Evolutionary conservation across 148 eudicot species (phyloP), one percentile per base, ranked within the genome.

Genomic region (Pouteria glomerata): DNA sequence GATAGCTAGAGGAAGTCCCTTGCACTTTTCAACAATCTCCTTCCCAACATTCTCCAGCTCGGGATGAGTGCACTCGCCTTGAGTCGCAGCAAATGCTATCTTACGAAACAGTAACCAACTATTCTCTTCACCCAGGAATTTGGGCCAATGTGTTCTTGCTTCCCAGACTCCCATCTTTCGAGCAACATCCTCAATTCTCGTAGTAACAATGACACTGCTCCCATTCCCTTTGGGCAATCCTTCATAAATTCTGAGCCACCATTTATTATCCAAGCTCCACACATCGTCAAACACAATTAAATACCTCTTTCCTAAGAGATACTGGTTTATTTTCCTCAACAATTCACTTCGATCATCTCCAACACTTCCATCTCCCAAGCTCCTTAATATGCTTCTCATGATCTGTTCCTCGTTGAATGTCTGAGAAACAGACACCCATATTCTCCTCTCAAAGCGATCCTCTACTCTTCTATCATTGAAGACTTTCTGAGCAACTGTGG

Each of bases 401-500:
- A 82, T 75, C 73, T 82, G 75, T 44, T 81, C 83, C 64, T 83
- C 85, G 33, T 76, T 75, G 55, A 76, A 79, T 26, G 84, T 74
- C 73, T 86, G 89, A 34, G 89, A 83, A 64, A 86, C 85, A 2
- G 87, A 83, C 13, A 86, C 85, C 89, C 89, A 86, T 34, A 81
- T 83, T 68, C 85, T 83, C 67, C 81, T 81, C 69, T 86, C 86
- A 73, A 81, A 81, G 37, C 65, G 79, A 65, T 79, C 77, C 48
- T 74, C 85, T 2, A 79, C 33, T 41, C 72, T 78, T 58, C 66
- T 72, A 53, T 86, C 85, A 70, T 81, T 83, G 69, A 78, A 86
- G 23, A 86, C 82, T 37, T 80, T 79, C 63, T 83, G 82, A 48
- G 86, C 83, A 71, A 83, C 61, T 1, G 89, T 86, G 24, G 89